phyloP scores from a whole-genome alignment of 139 green algal species.

The Spirogloea muscicola region DNA sequence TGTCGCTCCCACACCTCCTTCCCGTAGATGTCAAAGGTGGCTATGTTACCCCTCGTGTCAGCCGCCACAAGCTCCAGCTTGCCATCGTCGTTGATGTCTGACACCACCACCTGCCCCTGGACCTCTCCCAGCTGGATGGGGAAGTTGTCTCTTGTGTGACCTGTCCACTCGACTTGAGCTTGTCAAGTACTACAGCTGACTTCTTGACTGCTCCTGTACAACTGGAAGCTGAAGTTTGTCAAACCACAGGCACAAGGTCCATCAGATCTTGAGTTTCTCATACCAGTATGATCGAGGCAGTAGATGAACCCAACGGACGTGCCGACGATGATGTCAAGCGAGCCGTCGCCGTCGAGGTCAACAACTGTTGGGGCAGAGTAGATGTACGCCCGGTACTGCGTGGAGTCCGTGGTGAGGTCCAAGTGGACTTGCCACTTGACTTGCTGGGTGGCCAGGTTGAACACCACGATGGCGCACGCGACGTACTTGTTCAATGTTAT shows the following conservation, averaged over 20 bases:
- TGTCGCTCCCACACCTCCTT: conserved; percentile 91
- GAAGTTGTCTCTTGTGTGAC: conserved; percentile 41
- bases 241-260: too few species aligned
- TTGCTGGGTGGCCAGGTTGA: conserved; percentile 61
- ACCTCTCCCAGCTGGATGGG: conserved; percentile 93
- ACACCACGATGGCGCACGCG: conserved; percentile 76
- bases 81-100: conserved; percentile 87
- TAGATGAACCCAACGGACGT: conserved; percentile 93
- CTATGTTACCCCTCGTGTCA: conserved; percentile 85
- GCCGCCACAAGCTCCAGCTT: conserved; percentile 78
- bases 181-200: too few species aligned
- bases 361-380: conserved; percentile 77
- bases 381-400: conserved; percentile 73
- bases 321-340: conserved; percentile 86
- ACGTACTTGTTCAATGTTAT: conserved; percentile 73
- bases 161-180: not conserved
- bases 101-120: conserved; percentile 78
- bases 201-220: too few species aligned
- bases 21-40: conserved; percentile 60
- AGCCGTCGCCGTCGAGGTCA: conserved; percentile 80
- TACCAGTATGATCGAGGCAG: conserved; percentile 69
- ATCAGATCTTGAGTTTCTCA: too few species aligned
- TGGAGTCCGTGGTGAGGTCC: conserved; percentile 85
- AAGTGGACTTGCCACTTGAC: conserved; percentile 58
- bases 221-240: too few species aligned